Percentiles rank a stretch among this genome's conserved stretches.
Evolutionary conservation across 768 basidiomycete species (phyloP).

Genomic region (Leccinellum albellum): DNA sequence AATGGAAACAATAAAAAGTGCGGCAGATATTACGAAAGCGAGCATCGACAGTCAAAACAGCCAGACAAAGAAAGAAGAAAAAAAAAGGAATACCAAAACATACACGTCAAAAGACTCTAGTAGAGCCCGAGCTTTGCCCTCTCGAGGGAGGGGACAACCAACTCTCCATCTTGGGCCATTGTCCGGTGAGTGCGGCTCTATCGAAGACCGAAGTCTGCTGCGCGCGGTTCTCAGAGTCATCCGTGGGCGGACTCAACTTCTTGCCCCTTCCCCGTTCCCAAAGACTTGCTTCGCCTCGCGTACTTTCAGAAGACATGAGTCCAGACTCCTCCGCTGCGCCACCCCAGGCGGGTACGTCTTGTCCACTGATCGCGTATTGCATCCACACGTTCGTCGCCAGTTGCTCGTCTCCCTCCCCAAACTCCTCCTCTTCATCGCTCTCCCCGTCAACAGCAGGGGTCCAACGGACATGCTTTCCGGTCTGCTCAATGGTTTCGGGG

Average conservation of each 20-base stretch:
- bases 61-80: conserved; percentile 2
- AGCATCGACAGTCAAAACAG: background rate
- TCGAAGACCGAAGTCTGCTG: conserved; percentile 25
- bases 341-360: conserved; percentile 14
- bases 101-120: conserved; percentile 27
- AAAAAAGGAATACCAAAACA: background rate
- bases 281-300: conserved; percentile 4
- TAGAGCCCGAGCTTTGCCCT: conserved; percentile 30
- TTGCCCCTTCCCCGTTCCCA: conserved; percentile 27
- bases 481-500: conserved; percentile 3
- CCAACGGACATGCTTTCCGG: conserved; percentile 24
- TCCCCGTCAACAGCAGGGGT: conserved; percentile 18
- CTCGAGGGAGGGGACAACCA: conserved; percentile 29
- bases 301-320: background rate
- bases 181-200: conserved; percentile 26
- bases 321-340: conserved; percentile 3
- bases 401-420: conserved; percentile 12
- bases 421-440: conserved; percentile 26
- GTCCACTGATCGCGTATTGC: conserved; percentile 30
- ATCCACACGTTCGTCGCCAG: conserved; percentile 27
- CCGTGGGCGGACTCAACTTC: conserved; percentile 13
- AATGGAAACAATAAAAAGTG: conserved; percentile 5
- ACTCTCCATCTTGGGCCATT: conserved; percentile 35
- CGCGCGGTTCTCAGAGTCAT: conserved; percentile 21
- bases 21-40: conserved; percentile 8